Evolutionary conservation across 2,329 filamentous ascomycete genomes (phyloP).

Genomic region (Aspergillus fumigatus): DNA sequence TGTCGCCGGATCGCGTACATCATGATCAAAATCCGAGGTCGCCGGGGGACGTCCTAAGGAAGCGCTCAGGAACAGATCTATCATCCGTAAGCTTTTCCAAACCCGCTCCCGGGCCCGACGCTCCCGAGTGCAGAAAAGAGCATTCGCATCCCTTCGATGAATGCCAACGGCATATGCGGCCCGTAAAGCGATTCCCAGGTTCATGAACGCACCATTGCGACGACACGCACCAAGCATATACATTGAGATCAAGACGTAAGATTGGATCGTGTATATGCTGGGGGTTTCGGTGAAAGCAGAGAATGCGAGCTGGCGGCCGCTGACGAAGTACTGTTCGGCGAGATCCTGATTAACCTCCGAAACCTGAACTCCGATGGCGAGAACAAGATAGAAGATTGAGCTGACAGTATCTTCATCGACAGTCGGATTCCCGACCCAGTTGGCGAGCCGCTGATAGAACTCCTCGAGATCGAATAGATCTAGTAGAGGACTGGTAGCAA

Average conservation of each 20-base stretch:
- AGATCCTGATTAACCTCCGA: constrained; percentile 36
- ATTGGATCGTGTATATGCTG: constrained; percentile 49
- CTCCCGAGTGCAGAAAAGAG: constrained; percentile 43
- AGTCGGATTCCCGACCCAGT: constrained; percentile 34
- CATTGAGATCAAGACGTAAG: constrained; percentile 48
- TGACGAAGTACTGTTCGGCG: constrained; percentile 46
- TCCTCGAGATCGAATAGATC: constrained; percentile 47
- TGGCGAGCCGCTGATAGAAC: constrained; percentile 35
- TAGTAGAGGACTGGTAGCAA: constrained; percentile 46
- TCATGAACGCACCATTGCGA: constrained; percentile 50
- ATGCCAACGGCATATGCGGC: constrained; percentile 51
- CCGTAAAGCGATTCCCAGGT: constrained; percentile 49
- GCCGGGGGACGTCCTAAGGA: constrained; percentile 50
- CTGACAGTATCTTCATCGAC: constrained; percentile 40
- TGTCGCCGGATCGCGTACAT: constrained; percentile 32
- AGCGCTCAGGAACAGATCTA: constrained; percentile 50
- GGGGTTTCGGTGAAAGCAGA: constrained; percentile 47
- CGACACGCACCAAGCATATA: constrained; percentile 50
- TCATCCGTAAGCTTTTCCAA: constrained; percentile 50
- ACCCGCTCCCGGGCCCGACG: constrained; percentile 44
- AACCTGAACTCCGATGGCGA: constrained; percentile 47
- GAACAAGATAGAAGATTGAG: constrained; percentile 49
- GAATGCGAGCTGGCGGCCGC: constrained; percentile 43
- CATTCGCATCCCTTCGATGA: constrained; percentile 50
- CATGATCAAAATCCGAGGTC: constrained; percentile 49